These are phyloP conservation scores for Coemansia sp. DNA, from an alignment of 192 early-diverging fungal species.

Conservation along the genomic window DNA sequence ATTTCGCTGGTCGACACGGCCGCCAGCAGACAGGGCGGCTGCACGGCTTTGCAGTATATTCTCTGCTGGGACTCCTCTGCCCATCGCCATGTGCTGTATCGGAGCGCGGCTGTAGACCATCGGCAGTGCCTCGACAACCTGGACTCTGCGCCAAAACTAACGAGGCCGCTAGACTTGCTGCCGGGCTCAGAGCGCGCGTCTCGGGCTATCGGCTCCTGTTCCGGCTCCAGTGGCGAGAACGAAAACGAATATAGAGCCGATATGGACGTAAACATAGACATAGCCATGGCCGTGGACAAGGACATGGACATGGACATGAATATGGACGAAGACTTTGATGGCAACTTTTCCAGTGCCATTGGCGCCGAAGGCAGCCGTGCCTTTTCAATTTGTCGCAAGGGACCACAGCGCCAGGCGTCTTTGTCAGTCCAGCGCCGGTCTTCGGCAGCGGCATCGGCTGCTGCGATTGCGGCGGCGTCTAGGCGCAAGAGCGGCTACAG, in stretches of 20 bases:
- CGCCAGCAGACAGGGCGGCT: slow-evolving; percentile 7
- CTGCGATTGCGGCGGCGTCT: slow-evolving; percentile 21
- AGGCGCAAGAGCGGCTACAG: slow-evolving; percentile 36
- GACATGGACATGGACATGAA: neutral
- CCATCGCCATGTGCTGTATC: slow-evolving; percentile 29
- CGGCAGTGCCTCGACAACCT: slow-evolving; percentile 6
- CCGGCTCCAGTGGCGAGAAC: neutral
- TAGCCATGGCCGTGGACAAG: too few relatives aligned
- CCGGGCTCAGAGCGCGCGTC: neutral
- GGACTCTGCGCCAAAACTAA: slow-evolving; percentile 2
- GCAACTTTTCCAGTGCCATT: neutral
- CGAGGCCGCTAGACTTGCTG: neutral
- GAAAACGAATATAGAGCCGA: slow-evolving; percentile 3
- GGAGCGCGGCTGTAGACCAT: slow-evolving; percentile 19
- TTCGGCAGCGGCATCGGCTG: slow-evolving; percentile 25
- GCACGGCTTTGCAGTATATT: slow-evolving; percentile 24
- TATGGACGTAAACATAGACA: neutral
- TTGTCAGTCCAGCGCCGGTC: slow-evolving; percentile 49
- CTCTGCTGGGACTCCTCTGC: slow-evolving; percentile 44
- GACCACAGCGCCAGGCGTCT: slow-evolving; percentile 35
- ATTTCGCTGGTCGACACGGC: slow-evolving; percentile 24
- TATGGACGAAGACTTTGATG: slow-evolving; percentile 2
- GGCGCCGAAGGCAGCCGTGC: neutral
- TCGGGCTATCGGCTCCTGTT: neutral
- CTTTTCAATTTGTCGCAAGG: slow-evolving; percentile 22